phyloP scores from a whole-genome alignment of 495 filamentous ascomycete genomes.

The Aspergillus cavernicola region DNA sequence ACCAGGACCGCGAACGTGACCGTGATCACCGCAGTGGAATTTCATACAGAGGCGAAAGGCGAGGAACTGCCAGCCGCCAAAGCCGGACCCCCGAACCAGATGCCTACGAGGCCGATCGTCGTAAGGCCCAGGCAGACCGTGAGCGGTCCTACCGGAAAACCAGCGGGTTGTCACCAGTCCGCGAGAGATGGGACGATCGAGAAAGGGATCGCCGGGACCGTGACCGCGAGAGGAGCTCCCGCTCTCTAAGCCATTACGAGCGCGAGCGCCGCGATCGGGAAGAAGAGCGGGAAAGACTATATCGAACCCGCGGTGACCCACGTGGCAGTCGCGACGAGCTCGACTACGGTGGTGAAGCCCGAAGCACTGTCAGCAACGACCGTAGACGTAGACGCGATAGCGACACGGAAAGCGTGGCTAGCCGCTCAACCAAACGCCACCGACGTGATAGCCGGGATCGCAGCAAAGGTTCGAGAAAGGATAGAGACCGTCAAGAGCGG shows the following conservation, averaged over 20 bases:
- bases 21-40: constrained; percentile 49
- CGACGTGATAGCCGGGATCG: constrained; percentile 45
- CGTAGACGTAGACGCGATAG: constrained; percentile 62
- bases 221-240: constrained; percentile 48
- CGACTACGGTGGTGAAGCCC: constrained; percentile 80
- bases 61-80: constrained; percentile 52
- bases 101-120: constrained; percentile 82
- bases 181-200: constrained; percentile 46
- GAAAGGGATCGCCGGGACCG: constrained; percentile 52
- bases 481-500: constrained; percentile 58
- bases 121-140: constrained; percentile 79
- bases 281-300: constrained; percentile 79
- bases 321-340: constrained; percentile 74
- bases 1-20: constrained; percentile 59
- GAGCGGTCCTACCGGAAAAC: constrained; percentile 82
- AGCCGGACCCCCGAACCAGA: constrained; percentile 82
- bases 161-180: constrained; percentile 55
- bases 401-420: constrained; percentile 66
- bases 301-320: constrained; percentile 74
- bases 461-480: constrained; percentile 59
- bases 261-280: constrained; percentile 76
- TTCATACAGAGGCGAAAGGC: constrained; percentile 48
- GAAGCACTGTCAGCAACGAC: constrained; percentile 57
- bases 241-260: constrained; percentile 52
- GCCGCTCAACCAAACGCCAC: constrained; percentile 51